phyloP scores from a whole-genome alignment of 257 asterid species.

The Solanum lycopersicoides region DNA sequence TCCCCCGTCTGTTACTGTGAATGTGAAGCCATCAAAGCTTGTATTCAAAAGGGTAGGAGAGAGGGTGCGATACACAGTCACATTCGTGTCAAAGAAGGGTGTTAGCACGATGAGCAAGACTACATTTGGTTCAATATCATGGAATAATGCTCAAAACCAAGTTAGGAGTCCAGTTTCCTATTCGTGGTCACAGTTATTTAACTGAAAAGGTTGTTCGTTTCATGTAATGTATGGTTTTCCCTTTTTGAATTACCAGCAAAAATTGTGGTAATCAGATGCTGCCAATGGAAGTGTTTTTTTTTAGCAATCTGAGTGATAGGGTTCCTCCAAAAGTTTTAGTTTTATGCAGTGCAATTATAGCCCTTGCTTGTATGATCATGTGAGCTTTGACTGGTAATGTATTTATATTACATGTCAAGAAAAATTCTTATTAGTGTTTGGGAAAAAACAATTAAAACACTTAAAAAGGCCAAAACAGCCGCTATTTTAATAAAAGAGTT shows the following conservation, averaged over 20 bases:
- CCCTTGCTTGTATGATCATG: background rate
- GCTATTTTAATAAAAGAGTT: too few relatives aligned
- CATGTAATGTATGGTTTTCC: background rate
- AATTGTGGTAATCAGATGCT: background rate
- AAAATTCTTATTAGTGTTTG: background rate
- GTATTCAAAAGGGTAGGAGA: conserved; percentile 43
- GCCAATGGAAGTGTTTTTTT: background rate
- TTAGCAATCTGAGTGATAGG: background rate
- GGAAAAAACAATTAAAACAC: too few relatives aligned
- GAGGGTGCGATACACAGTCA: conserved; percentile 39
- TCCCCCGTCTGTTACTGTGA: conserved; percentile 32
- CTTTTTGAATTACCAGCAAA: background rate
- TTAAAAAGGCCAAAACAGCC: too few relatives aligned
- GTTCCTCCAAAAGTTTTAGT: background rate
- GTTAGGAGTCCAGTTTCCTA: conserved; percentile 71
- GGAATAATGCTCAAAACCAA: conserved; percentile 47
- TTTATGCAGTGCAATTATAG: background rate
- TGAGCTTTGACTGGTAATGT: background rate
- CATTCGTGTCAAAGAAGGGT: conserved; percentile 46
- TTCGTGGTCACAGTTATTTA: conserved; percentile 33
- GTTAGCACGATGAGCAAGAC: conserved; percentile 3
- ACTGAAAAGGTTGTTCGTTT: background rate
- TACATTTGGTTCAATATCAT: conserved; percentile 60
- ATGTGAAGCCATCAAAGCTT: conserved; percentile 48
- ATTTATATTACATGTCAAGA: background rate